These are phyloP conservation scores for Insectozyma bohioensis DNA, from an alignment of 1,139 yeast species.

Conservation along the genomic window DNA sequence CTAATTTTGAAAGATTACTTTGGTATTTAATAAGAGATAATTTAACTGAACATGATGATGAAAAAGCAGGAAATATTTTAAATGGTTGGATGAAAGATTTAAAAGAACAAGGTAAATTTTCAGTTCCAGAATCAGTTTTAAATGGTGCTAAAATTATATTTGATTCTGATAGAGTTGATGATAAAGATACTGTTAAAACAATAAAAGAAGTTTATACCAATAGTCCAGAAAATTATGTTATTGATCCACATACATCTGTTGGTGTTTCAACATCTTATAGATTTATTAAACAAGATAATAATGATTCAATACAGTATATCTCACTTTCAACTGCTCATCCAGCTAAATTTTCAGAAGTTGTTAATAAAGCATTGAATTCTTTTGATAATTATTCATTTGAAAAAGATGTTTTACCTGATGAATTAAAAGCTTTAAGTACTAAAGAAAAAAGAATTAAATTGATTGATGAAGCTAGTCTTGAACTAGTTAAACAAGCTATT, in stretches of 20 bases:
- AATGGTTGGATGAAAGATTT: conserved; percentile 77
- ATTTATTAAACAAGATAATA: conserved; percentile 49
- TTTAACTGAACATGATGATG: conserved; percentile 51
- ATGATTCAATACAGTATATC: conserved; percentile 46
- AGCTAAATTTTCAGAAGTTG: conserved; percentile 96
- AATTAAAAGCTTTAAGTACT: conserved; percentile 67
- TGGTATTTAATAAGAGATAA: conserved; percentile 89
- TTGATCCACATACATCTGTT: conserved; percentile 96
- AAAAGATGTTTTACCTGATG: conserved; percentile 83
- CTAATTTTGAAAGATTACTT: conserved; percentile 91
- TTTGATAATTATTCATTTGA: conserved; percentile 80
- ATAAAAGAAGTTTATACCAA: conserved; percentile 66
- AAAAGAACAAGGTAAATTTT: conserved; percentile 72
- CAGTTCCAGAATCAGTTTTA: conserved; percentile 65
- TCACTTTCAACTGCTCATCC: conserved; percentile 98
- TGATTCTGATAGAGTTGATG: conserved; percentile 77
- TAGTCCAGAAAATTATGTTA: conserved; percentile 69
- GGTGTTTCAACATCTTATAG: conserved; percentile 80
- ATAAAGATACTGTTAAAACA: conserved; percentile 72
- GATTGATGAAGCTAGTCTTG: conserved; percentile 72
- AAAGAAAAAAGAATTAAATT: conserved; percentile 76
- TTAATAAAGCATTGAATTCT: conserved; percentile 68
- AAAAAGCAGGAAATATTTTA: conserved; percentile 73
- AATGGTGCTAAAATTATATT: conserved; percentile 67
- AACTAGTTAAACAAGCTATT: conserved; percentile 71